Conservation (phyloP, 2,329 filamentous ascomycete species). For the Botryotinia globosa region DNA sequence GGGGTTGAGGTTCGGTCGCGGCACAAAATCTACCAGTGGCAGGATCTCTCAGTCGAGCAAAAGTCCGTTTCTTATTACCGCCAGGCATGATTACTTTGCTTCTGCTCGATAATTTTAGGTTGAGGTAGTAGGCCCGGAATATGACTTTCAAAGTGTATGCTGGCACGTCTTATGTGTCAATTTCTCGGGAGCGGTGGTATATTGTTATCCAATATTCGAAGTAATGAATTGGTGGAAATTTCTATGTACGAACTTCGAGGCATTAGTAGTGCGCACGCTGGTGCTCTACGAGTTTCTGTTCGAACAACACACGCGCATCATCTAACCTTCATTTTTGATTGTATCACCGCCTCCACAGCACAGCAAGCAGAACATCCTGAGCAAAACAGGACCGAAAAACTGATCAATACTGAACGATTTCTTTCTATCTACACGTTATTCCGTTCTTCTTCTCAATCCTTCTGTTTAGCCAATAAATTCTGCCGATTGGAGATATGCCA, state of each 20-base stretch:
- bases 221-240: background rate
- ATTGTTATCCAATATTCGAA: background rate
- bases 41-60: background rate
- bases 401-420: background rate
- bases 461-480: background rate
- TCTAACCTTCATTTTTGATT: background rate
- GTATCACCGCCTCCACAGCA: background rate
- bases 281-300: background rate
- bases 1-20: background rate
- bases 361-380: background rate
- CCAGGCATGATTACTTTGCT: background rate
- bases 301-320: background rate
- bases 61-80: background rate
- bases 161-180: background rate
- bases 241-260: background rate
- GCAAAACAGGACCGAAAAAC: background rate
- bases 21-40: background rate
- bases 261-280: background rate
- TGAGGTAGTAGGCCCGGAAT: background rate
- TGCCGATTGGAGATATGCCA: constrained; percentile 15
- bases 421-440: background rate
- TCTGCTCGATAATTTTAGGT: background rate
- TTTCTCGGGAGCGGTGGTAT: background rate
- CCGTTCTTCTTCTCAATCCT: background rate
- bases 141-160: background rate